These are phyloP conservation scores for Lactuca saligna DNA, from an alignment of 129 eudicot species.

Conservation along the genomic window DNA sequence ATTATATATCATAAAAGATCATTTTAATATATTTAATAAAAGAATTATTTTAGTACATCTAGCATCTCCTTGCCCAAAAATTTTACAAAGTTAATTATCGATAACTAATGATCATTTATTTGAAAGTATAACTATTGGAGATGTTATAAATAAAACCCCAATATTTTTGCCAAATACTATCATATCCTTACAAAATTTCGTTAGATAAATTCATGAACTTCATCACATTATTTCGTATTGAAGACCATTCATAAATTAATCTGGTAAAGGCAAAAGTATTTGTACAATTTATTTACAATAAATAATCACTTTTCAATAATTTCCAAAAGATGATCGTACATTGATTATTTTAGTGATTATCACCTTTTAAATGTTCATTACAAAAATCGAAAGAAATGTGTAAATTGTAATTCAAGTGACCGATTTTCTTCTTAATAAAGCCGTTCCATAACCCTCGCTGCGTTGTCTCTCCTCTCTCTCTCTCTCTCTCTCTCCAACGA, in stretches of 20 bases:
- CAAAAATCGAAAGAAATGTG: slow-evolving; percentile 2
- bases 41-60: too few species aligned
- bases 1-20: too few species aligned
- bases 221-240: background rate
- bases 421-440: slow-evolving; percentile 17
- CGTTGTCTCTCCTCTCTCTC: slow-evolving; percentile 12
- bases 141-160: background rate
- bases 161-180: background rate
- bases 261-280: background rate
- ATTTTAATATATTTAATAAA: too few species aligned
- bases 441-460: slow-evolving; percentile 24
- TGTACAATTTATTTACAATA: background rate
- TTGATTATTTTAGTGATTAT: background rate
- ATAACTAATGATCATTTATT: too few species aligned
- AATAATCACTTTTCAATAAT: too few species aligned
- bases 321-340: background rate
- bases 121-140: too few species aligned
- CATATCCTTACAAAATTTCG: too few species aligned
- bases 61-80: too few species aligned
- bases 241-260: background rate
- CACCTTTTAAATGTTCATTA: background rate
- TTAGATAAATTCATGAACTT: background rate
- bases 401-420: background rate
- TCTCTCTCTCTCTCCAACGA: slow-evolving; percentile 22
- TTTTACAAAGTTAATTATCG: too few species aligned